Evolutionary conservation across 1,284 basidiomycete genomes (phyloP).

Genomic region (Ceratobasidium papillatum): DNA sequence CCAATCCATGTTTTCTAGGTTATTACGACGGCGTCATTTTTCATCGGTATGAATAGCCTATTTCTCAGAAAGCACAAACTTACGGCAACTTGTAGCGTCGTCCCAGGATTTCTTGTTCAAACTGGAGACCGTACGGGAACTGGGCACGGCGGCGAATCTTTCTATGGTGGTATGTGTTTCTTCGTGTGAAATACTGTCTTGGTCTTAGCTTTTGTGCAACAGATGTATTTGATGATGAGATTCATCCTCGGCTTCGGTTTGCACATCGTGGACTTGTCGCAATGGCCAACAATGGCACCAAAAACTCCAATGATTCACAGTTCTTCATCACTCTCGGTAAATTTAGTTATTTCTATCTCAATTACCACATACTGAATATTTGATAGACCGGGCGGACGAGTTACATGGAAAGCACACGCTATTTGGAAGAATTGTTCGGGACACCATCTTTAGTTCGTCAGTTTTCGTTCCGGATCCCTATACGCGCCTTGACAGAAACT

Average conservation of each 20-base stretch:
- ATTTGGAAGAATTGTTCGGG: slow-evolving; percentile 81
- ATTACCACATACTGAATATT: slow-evolving; percentile 19
- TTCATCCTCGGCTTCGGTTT: slow-evolving; percentile 88
- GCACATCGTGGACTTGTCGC: slow-evolving; percentile 88
- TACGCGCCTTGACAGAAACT: not conserved
- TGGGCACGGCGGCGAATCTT: slow-evolving; percentile 89
- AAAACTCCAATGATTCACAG: slow-evolving; percentile 87
- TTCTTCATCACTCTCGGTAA: slow-evolving; percentile 91
- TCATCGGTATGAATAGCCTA: slow-evolving; percentile 68
- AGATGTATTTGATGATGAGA: slow-evolving; percentile 93
- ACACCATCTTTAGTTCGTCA: slow-evolving; percentile 81
- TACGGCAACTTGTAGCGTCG: slow-evolving; percentile 59
- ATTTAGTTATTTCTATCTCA: slow-evolving; percentile 39
- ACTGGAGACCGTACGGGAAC: slow-evolving; percentile 95
- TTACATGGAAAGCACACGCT: slow-evolving; percentile 89
- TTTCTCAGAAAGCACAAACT: not conserved
- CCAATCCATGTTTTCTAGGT: slow-evolving; percentile 59
- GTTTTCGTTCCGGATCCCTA: slow-evolving; percentile 50
- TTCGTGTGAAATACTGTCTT: not conserved
- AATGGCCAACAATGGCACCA: slow-evolving; percentile 90
- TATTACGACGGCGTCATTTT: slow-evolving; percentile 97
- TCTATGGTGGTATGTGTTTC: slow-evolving; percentile 76
- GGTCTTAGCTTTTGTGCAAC: slow-evolving; percentile 33
- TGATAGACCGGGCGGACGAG: slow-evolving; percentile 84
- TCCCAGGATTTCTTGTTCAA: slow-evolving; percentile 90